Conservation (phyloP, 768 basidiomycete species). For the Podaxis carcinomalis region DNA sequence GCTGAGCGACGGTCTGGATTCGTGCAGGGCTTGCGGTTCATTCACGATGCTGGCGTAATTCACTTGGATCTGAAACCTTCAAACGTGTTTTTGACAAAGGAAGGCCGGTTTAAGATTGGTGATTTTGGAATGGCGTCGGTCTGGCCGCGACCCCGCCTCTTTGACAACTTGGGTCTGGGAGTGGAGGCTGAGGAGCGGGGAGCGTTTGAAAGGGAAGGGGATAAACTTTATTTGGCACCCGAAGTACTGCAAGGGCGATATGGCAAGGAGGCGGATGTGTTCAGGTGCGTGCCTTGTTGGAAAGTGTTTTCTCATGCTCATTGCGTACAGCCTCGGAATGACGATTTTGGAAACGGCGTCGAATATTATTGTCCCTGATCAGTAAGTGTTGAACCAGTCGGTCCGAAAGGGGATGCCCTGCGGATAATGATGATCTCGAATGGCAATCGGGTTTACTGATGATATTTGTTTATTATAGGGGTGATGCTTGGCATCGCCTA, state of each 20-base stretch:
- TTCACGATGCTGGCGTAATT: conserved; percentile 84
- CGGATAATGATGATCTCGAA: conserved; percentile 10
- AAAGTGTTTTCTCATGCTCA: conserved; percentile 36
- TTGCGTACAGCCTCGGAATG: conserved; percentile 76
- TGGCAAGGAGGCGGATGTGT: conserved; percentile 92
- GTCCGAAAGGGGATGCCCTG: conserved; percentile 10
- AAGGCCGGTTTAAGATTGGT: conserved; percentile 92
- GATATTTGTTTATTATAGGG: conserved; percentile 46
- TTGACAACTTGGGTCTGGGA: conserved; percentile 6
- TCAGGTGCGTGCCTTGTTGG: conserved; percentile 57
- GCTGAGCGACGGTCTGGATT: conserved; percentile 10
- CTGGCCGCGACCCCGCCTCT: conserved; percentile 62
- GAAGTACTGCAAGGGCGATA: conserved; percentile 92
- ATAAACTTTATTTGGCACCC: conserved; percentile 94
- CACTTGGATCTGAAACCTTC: conserved; percentile 98
- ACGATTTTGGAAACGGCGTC: conserved; percentile 92
- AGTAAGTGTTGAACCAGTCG: conserved; percentile 51
- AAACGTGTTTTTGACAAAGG: conserved; percentile 86
- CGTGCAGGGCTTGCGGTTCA: conserved; percentile 75
- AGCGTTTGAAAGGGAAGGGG: conserved; percentile 92
- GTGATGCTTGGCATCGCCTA: conserved; percentile 90
- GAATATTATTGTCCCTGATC: conserved; percentile 96
- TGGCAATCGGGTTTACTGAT: conserved; percentile 21
- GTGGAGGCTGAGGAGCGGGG: conserved; percentile 25
- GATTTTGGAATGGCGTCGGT: conserved; percentile 99